phyloP scores from a whole-genome alignment of 768 basidiomycete species.

The Wakefieldia striispora region DNA sequence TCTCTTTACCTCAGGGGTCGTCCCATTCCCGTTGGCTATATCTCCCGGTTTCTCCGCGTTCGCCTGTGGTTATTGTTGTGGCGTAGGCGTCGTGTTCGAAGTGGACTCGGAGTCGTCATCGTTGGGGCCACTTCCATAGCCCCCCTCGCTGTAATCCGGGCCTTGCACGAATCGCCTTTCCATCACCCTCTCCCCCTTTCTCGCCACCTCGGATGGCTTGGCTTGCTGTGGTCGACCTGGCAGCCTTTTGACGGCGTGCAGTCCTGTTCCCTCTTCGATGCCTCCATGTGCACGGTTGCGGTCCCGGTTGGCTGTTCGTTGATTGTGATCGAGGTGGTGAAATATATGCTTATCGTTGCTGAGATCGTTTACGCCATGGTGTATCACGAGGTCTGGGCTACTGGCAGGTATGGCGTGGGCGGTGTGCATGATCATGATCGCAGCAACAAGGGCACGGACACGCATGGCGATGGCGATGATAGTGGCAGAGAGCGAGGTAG shows the following conservation, averaged over 20 bases:
- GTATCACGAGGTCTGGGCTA: constrained; percentile 21
- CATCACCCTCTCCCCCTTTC: background rate
- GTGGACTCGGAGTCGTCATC: constrained; percentile 9
- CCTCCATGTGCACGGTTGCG: constrained; percentile 3
- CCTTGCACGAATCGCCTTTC: constrained; percentile 19
- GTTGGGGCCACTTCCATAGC: constrained; percentile 1
- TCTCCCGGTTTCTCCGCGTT: constrained; percentile 4
- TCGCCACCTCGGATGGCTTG: background rate
- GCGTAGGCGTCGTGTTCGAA: constrained; percentile 13
- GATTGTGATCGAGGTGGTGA: constrained; percentile 32
- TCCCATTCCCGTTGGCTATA: constrained; percentile 5
- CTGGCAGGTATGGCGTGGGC: constrained; percentile 19
- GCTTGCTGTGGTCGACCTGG: background rate
- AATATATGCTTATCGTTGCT: constrained; percentile 22
- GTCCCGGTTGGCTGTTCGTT: constrained; percentile 18
- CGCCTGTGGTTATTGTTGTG: constrained; percentile 10
- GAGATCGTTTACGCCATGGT: constrained; percentile 14
- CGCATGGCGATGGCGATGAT: constrained; percentile 33
- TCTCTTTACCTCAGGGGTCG: constrained; percentile 1
- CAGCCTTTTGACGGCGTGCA: background rate
- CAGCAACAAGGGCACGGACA: constrained; percentile 19
- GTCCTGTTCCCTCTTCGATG: background rate
- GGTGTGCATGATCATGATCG: constrained; percentile 21
- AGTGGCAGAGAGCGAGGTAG: constrained; percentile 5
- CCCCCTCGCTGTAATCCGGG: constrained; percentile 29